Evolutionary conservation across 768 basidiomycete genomes (phyloP), one percentile per base, ranked within the genome.

Genomic region (Serpula lacrymans): DNA sequence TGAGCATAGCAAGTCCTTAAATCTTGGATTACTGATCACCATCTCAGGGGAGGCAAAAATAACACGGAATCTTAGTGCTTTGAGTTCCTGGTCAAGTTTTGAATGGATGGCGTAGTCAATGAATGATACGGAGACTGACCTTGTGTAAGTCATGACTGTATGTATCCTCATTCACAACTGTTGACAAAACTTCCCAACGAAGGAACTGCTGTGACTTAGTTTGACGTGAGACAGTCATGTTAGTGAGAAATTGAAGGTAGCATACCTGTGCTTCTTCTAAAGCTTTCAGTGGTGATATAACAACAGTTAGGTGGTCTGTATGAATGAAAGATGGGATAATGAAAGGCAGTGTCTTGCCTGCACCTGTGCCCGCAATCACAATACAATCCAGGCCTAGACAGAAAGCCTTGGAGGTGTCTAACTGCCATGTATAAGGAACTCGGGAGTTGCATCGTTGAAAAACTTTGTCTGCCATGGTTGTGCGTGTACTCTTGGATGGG

Each of bases 341-440:
- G 43, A 66, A 69, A 0, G 65, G 64, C 25, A 68, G 60, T 1
- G 67, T 65, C 42, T 70, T 68, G 16, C 67, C 64, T 1, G 56
- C 47, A 5, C 63, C 63, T 9, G 63, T 66, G n/a, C 61, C 65
- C n/a, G 64, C 62, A 25, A 69, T 59, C 0, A 67, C 60, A 2
- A 59, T 38, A 17, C 44, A 47, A 45, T 69, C 65, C 1, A 69
- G 47, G 3, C 62, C 59, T 1, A 68, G 46, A 4, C 63, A 26
- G 12, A 65, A 10, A 2, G 65, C 62, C 49, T 69, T 67, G 0
- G 61, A 33, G 2, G 65, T 59, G 44, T 72, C 65, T 6, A 70
- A 42, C 47, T 70, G 69, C 68, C 69, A 70, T 2, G 48, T 42
- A 46, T 68, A 56, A 7, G 64, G 41, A 2, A 20, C 11, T 46